Evolutionary conservation across 148 eudicot genomes (phyloP).

Genomic region (Cornus suecica): DNA sequence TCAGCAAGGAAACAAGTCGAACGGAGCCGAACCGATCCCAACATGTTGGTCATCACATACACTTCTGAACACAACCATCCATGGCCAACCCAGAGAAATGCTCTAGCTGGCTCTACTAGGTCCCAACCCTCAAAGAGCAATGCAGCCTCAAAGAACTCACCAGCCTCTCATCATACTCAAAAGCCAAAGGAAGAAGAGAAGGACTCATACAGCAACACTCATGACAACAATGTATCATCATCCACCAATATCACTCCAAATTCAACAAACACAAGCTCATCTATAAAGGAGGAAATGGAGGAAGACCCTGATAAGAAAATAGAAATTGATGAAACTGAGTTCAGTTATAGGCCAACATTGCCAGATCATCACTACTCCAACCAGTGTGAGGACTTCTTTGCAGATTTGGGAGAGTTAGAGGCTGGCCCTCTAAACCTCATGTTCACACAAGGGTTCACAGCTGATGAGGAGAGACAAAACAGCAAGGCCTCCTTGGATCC

Average conservation of each 20-base stretch:
- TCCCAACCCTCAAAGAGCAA: slow-evolving; percentile 43
- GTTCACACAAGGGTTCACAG: slow-evolving; percentile 34
- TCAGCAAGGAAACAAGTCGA: slow-evolving; percentile 92
- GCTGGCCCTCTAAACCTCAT: slow-evolving; percentile 50
- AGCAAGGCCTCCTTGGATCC: slow-evolving; percentile 34
- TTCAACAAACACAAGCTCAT: neutral
- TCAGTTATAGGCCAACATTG: slow-evolving; percentile 38
- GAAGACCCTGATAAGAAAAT: slow-evolving; percentile 14
- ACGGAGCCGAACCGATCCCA: slow-evolving; percentile 83
- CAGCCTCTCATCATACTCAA: slow-evolving; percentile 3
- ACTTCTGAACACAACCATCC: slow-evolving; percentile 95
- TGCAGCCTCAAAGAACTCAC: slow-evolving; percentile 14
- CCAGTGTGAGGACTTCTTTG: slow-evolving; percentile 45
- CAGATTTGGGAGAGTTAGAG: slow-evolving; percentile 56
- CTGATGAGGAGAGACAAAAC: slow-evolving; percentile 25
- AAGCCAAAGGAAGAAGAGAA: slow-evolving; percentile 27
- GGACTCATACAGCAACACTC: slow-evolving; percentile 1
- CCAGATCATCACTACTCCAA: slow-evolving; percentile 12
- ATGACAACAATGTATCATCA: neutral
- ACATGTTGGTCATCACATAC: slow-evolving; percentile 89
- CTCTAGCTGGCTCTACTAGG: slow-evolving; percentile 79
- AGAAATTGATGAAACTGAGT: slow-evolving; percentile 16
- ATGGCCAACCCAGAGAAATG: slow-evolving; percentile 92
- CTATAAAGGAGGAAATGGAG: slow-evolving; percentile 30
- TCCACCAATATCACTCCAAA: neutral